phyloP scores from a whole-genome alignment of 441 rosid species.

The Gossypium armourianum region DNA sequence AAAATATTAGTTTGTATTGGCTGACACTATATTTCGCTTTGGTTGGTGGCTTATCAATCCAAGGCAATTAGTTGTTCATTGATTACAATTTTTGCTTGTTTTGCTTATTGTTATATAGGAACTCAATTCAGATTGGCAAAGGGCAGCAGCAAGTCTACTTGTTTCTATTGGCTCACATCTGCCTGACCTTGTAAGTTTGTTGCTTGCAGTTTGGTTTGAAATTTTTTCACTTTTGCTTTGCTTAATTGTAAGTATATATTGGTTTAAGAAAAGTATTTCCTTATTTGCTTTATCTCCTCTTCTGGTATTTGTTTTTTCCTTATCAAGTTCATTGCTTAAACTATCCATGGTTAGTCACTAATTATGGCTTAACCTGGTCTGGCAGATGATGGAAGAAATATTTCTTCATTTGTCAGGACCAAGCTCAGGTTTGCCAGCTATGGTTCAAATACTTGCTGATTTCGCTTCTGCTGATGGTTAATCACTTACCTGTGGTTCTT shows the following conservation, averaged over 20 bases:
- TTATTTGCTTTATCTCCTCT: neutral
- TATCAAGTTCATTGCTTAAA: constrained; percentile 10
- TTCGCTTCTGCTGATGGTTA: constrained; percentile 93
- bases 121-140: constrained; percentile 86
- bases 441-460: constrained; percentile 96
- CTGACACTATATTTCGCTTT: neutral
- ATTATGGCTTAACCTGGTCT: constrained; percentile 19
- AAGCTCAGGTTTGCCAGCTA: constrained; percentile 69
- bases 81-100: neutral
- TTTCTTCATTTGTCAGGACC: constrained; percentile 67
- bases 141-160: constrained; percentile 74
- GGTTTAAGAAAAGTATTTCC: neutral
- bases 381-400: constrained; percentile 95
- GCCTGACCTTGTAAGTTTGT: constrained; percentile 77
- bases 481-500: constrained; percentile 26
- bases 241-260: neutral
- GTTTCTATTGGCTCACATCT: constrained; percentile 83
- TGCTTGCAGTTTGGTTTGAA: constrained; percentile 3
- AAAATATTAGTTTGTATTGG: neutral
- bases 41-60: neutral
- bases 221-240: neutral
- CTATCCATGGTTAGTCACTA: constrained; percentile 12
- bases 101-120: constrained; percentile 40
- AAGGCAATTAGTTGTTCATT: neutral
- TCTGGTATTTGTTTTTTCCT: neutral